phyloP scores from a whole-genome alignment of 1,139 yeast genomes.

The Williopsis jadinii region DNA sequence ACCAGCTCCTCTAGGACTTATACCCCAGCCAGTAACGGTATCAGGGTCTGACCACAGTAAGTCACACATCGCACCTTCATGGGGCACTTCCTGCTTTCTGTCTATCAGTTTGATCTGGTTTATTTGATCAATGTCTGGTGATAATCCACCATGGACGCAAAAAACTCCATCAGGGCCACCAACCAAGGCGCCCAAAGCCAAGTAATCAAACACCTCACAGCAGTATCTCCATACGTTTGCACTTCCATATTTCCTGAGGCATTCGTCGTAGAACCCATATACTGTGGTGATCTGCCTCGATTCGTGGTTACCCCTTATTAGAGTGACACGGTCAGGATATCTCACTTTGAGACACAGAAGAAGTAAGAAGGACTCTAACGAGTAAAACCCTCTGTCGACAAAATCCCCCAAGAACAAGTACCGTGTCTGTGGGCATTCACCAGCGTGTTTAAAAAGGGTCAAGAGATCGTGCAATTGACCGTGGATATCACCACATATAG shows the following conservation, averaged over 20 bases:
- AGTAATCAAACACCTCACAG: conserved; percentile 81
- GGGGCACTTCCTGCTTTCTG: conserved; percentile 89
- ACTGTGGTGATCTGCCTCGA: conserved; percentile 96
- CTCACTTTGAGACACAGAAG: conserved; percentile 80
- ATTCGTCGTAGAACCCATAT: conserved; percentile 96
- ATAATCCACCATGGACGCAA: conserved; percentile 94
- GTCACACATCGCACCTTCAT: conserved; percentile 99
- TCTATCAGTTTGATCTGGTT: conserved; percentile 66
- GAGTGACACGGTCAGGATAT: conserved; percentile 88
- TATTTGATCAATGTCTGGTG: conserved; percentile 85
- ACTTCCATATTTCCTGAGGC: conserved; percentile 89
- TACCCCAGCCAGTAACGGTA: conserved; percentile 94
- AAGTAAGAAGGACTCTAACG: conserved; percentile 79
- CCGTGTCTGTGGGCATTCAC: conserved; percentile 61
- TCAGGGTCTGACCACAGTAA: conserved; percentile 97
- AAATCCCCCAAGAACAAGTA: conserved; percentile 53
- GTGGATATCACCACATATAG: conserved; percentile 98
- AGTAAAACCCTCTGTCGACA: conserved; percentile 96
- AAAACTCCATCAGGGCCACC: conserved; percentile 58
- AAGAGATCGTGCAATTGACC: conserved; percentile 94
- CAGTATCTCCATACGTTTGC: conserved; percentile 89
- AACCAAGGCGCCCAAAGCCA: conserved; percentile 90
- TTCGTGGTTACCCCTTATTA: conserved; percentile 95
- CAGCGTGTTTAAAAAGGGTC: conserved; percentile 85
- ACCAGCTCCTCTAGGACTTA: conserved; percentile 98